Conservation (phyloP, 352 stramenopile species). For the Pythium apleroticum region DNA sequence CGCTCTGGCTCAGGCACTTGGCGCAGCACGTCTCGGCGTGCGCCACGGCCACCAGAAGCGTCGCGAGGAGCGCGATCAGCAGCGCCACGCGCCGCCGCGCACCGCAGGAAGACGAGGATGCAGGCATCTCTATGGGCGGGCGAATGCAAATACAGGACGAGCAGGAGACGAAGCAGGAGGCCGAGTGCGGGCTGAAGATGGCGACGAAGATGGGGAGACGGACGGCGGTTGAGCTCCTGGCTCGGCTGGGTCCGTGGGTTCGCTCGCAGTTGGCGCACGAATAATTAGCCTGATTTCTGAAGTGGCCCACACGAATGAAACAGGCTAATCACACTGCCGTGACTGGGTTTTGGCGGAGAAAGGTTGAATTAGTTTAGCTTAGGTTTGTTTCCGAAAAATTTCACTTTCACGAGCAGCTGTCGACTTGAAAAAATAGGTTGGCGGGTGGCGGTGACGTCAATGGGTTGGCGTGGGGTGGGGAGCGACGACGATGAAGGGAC, state of each 20-base stretch:
- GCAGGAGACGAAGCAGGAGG: not conserved
- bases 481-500: not conserved
- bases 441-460: not conserved
- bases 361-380: constrained; percentile 8
- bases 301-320: constrained; percentile 17
- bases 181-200: constrained; percentile 7
- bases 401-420: constrained; percentile 12
- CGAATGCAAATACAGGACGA: not conserved
- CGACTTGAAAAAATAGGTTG: constrained; percentile 8
- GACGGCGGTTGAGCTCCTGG: not conserved
- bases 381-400: constrained; percentile 9
- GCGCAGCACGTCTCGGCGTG: constrained; percentile 33
- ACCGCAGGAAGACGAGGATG: not conserved
- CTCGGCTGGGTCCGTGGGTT: constrained; percentile 7
- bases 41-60: not conserved
- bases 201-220: not conserved
- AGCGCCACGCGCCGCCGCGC: not conserved
- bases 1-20: constrained; percentile 40
- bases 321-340: not conserved
- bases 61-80: not conserved
- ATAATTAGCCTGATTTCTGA: constrained; percentile 25
- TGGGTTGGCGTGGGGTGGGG: not conserved
- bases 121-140: not conserved
- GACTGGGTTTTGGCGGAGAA: not conserved
- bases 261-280: not conserved